Evolutionary conservation across 495 filamentous ascomycete genomes (phyloP).

Genomic region (Choiromyces venosus): DNA sequence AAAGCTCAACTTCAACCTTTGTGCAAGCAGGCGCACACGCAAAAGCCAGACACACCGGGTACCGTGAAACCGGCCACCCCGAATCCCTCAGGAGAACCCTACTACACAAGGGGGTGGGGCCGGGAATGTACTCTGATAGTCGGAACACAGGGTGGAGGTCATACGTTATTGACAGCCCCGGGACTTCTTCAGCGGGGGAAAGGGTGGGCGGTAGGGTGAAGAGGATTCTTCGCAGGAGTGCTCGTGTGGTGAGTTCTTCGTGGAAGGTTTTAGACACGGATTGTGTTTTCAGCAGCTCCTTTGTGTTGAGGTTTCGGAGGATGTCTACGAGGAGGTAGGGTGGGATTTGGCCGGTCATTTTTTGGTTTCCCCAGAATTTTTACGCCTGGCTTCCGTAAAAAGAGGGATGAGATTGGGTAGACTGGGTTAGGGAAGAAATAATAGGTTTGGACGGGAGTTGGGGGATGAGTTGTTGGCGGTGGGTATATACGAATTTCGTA

Average conservation of each 20-base stretch:
- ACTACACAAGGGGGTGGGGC: background rate
- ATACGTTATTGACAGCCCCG: background rate
- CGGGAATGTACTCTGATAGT: constrained; percentile 8
- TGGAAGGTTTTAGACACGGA: background rate
- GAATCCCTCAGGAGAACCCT: background rate
- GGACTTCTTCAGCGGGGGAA: background rate
- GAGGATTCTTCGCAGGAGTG: constrained; percentile 1
- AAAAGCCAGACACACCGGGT: background rate
- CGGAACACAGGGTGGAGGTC: constrained; percentile 15
- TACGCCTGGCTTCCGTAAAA: no score
- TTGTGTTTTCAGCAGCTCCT: background rate
- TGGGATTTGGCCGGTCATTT: constrained; percentile 4
- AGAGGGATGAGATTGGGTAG: background rate
- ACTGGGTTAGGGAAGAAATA: background rate
- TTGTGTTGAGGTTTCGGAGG: constrained; percentile 9
- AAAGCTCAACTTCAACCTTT: constrained; percentile 7
- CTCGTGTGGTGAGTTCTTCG: background rate
- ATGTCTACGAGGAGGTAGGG: constrained; percentile 23
- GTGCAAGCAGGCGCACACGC: constrained; percentile 7
- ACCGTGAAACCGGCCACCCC: background rate
- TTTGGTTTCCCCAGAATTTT: background rate
- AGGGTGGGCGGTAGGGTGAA: constrained; percentile 11
- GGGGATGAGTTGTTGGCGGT: background rate
- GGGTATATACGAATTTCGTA: background rate
- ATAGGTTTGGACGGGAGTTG: background rate